A percentile compares a stretch with the other conserved stretches of the same genome.
phyloP scores from a whole-genome alignment of 352 stramenopile species.

The Globisporangium perplexum region DNA sequence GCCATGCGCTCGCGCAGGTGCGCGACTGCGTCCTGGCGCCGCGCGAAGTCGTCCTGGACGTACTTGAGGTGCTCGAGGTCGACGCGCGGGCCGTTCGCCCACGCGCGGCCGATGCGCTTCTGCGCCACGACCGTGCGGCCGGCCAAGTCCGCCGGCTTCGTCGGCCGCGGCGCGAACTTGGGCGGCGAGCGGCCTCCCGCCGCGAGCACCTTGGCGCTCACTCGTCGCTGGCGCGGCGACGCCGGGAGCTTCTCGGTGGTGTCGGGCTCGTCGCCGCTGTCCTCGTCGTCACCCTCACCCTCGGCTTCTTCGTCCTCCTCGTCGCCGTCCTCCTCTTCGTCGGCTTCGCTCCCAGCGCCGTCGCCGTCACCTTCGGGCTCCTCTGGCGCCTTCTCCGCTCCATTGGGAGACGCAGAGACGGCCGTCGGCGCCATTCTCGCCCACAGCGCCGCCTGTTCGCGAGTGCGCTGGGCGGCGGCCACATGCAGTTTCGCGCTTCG shows the following conservation, averaged over 20 bases:
- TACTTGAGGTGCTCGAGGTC: slow-evolving; percentile 69
- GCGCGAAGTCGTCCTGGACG: slow-evolving; percentile 57
- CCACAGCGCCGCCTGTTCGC: background rate
- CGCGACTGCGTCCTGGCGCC: slow-evolving; percentile 46
- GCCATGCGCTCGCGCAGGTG: slow-evolving; percentile 51
- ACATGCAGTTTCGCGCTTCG: slow-evolving; percentile 11
- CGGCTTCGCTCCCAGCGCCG: slow-evolving; percentile 5
- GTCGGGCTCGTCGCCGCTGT: slow-evolving; percentile 17
- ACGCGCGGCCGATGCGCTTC: slow-evolving; percentile 57
- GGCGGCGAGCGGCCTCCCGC: slow-evolving; percentile 10
- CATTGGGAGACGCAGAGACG: no score
- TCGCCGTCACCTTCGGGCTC: slow-evolving; percentile 3
- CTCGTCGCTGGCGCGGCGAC: background rate
- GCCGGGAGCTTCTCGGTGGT: background rate
- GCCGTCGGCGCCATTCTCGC: slow-evolving; percentile 1
- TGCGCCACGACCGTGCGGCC: slow-evolving; percentile 37
- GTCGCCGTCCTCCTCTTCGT: slow-evolving; percentile 19
- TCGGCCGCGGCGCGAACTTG: slow-evolving; percentile 14
- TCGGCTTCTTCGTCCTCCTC: slow-evolving; percentile 18
- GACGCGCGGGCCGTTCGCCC: slow-evolving; percentile 51
- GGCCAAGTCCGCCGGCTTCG: slow-evolving; percentile 17
- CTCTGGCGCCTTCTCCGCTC: background rate
- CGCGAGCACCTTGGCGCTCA: slow-evolving; percentile 23
- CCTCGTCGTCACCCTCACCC: slow-evolving; percentile 15
- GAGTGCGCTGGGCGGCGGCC: background rate